Percentiles rank a stretch among this genome's conserved stretches.
Evolutionary conservation across 345 rosid genomes (phyloP).

Genomic region (Passiflora organensis): DNA sequence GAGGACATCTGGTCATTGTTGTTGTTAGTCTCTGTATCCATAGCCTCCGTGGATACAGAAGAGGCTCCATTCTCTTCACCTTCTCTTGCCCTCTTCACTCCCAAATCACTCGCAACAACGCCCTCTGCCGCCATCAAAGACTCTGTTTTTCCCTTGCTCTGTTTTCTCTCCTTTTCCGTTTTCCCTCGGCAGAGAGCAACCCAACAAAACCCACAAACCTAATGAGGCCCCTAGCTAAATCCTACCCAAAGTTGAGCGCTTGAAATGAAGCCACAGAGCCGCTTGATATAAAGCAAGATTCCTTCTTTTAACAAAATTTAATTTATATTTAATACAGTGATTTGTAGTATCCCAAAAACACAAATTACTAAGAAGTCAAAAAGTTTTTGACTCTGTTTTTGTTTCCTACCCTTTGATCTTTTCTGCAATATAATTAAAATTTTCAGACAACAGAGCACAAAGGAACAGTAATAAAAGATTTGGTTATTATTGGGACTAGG

Average conservation of each 20-base stretch:
- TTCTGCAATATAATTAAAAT: too few species aligned
- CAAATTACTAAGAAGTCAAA: too few species aligned
- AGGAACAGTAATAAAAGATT: not conserved
- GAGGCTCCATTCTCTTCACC: constrained; percentile 42
- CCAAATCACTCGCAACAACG: constrained; percentile 27
- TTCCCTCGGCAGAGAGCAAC: not conserved
- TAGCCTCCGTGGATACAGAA: constrained; percentile 24
- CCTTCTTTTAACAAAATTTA: too few species aligned
- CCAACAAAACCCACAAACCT: constrained; percentile 1
- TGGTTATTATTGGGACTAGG: not conserved
- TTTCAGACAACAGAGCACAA: too few species aligned
- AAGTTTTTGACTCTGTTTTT: too few species aligned
- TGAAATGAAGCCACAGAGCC: too few species aligned
- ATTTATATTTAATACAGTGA: too few species aligned
- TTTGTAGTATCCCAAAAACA: too few species aligned
- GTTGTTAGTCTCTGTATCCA: constrained; percentile 33
- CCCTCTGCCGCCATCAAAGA: constrained; percentile 21
- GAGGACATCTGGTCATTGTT: constrained; percentile 40
- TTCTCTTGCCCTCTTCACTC: constrained; percentile 55
- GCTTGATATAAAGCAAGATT: too few species aligned
- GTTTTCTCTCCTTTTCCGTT: not conserved
- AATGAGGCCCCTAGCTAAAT: too few species aligned
- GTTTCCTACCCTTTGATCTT: not conserved
- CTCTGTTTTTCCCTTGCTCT: not conserved
- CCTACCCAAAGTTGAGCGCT: too few species aligned